Evolutionary conservation across 495 filamentous ascomycete genomes (phyloP).

Genomic region (Penicillium turbatum): DNA sequence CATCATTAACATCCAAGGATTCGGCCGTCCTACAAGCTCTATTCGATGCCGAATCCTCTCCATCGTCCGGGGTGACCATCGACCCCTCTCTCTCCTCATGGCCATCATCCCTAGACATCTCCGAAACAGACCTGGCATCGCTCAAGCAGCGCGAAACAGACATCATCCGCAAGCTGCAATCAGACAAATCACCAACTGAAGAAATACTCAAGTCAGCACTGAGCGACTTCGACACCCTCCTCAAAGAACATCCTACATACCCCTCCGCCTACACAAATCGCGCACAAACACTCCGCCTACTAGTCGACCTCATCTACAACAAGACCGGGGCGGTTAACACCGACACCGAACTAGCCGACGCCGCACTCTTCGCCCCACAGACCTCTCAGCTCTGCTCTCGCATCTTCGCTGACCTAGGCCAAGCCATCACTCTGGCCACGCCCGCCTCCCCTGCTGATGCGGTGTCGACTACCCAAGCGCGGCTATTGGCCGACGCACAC

Average conservation of each 20-base stretch:
- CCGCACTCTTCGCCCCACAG: conserved; percentile 18
- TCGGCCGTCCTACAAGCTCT: conserved; percentile 69
- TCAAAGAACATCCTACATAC: conserved; percentile 58
- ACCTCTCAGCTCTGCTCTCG: conserved; percentile 25
- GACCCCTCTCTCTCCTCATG: conserved; percentile 56
- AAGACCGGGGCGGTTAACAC: background rate
- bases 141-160: conserved; percentile 29
- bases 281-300: conserved; percentile 63
- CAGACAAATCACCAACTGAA: conserved; percentile 5
- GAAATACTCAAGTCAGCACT: conserved; percentile 31
- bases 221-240: conserved; percentile 48
- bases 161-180: conserved; percentile 31
- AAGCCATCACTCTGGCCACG: conserved; percentile 63
- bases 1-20: conserved; percentile 63
- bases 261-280: conserved; percentile 74
- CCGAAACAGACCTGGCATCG: conserved; percentile 14
- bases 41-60: conserved; percentile 72
- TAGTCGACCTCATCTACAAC: conserved; percentile 23
- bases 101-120: conserved; percentile 39
- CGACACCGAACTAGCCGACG: conserved; percentile 6
- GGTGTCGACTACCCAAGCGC: conserved; percentile 57
- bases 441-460: conserved; percentile 45
- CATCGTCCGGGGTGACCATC: conserved; percentile 49
- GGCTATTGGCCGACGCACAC: conserved; percentile 63
- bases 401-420: conserved; percentile 57